A percentile compares a stretch with the other conserved stretches of the same genome.
These are phyloP conservation scores for Trichosporon coremiiforme DNA, from an alignment of 1,284 basidiomycete genomes.

Conservation along the genomic window DNA sequence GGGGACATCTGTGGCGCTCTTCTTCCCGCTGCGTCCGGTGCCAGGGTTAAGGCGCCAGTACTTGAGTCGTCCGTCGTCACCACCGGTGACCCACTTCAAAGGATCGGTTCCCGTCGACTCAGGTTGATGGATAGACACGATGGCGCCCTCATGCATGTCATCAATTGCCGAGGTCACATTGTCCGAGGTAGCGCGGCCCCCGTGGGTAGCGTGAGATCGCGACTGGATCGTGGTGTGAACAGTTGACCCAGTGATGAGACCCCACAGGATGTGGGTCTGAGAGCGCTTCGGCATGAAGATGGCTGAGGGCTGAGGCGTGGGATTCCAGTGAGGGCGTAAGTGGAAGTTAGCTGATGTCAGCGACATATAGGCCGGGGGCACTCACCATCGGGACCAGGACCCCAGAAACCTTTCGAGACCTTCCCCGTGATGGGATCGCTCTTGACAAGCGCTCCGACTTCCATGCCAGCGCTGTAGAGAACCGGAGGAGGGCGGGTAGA, in stretches of 20 bases:
- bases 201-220: conserved; percentile 41
- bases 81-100: conserved; percentile 47
- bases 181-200: conserved; percentile 44
- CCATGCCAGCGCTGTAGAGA: conserved; percentile 47
- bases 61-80: conserved; percentile 52
- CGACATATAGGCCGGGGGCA: conserved; percentile 2
- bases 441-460: conserved; percentile 45
- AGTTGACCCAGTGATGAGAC: conserved; percentile 44
- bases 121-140: conserved; percentile 43
- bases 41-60: conserved; percentile 47
- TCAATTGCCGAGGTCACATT: conserved; percentile 38
- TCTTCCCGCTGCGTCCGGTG: conserved; percentile 35
- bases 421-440: conserved; percentile 54
- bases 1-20: conserved; percentile 32
- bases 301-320: conserved; percentile 34
- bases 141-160: conserved; percentile 43
- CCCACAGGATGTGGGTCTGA: conserved; percentile 50
- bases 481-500: conserved; percentile 47
- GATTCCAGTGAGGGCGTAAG: conserved; percentile 46
- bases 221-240: conserved; percentile 50
- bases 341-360: conserved; percentile 46
- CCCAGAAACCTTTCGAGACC: conserved; percentile 54
- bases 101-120: conserved; percentile 28
- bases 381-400: conserved; percentile 49
- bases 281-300: conserved; percentile 41